Evolutionary conservation across 306 rosid genomes (phyloP).

Genomic region (Fragaria iinumae): DNA sequence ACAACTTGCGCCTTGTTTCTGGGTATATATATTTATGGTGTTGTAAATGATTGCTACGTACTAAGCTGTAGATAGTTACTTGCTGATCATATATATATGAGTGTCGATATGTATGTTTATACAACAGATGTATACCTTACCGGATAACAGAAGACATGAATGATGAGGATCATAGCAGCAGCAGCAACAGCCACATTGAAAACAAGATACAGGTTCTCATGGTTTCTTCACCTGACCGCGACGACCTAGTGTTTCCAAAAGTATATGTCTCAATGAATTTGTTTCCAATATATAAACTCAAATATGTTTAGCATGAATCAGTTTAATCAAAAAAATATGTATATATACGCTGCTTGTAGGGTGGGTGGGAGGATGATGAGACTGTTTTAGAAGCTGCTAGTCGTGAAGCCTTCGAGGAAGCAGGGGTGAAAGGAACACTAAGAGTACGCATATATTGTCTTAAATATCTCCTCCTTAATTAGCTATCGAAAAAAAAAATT

Average conservation of each 20-base stretch:
- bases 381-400: conserved; percentile 74
- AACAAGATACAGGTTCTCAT: conserved; percentile 68
- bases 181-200: conserved; percentile 23
- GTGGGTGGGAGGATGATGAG: conserved; percentile 98
- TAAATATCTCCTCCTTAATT: background rate
- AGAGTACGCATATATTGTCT: conserved; percentile 47
- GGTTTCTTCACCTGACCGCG: conserved; percentile 84
- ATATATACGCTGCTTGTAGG: conserved; percentile 32
- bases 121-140: conserved; percentile 78
- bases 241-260: conserved; percentile 83
- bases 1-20: conserved; percentile 73
- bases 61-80: background rate
- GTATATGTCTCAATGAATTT: conserved; percentile 29
- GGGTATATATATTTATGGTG: conserved; percentile 41
- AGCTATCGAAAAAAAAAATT: too few relatives aligned
- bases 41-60: background rate
- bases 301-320: background rate
- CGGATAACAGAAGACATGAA: conserved; percentile 41
- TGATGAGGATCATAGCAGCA: conserved; percentile 25
- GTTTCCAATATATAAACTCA: background rate
- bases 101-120: background rate
- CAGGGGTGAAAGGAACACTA: conserved; percentile 77
- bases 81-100: background rate
- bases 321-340: background rate
- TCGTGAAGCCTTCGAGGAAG: conserved; percentile 88